Base-by-base conservation (phyloP, 2,329 filamentous ascomycete genomes). In the Chaetomium globosum region DNA sequence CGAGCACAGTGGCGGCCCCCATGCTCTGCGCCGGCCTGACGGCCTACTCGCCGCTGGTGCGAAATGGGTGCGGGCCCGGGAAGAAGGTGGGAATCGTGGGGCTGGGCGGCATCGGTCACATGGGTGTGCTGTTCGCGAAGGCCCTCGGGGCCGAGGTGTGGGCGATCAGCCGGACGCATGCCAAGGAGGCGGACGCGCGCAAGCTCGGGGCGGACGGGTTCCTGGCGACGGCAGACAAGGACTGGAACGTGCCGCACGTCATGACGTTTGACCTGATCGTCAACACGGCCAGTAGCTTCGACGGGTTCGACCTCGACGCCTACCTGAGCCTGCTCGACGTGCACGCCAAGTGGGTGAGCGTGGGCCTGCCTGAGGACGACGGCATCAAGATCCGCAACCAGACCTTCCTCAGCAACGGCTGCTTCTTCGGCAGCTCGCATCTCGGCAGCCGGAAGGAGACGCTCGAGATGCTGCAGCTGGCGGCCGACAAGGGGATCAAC, bases 1-100 rank as follows among this genome's bases (percentile, higher is more conserved):
- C 81, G 10, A 85, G 82, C 70, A 77, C 79, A 63, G 78, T 88
- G 59, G 90, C 88, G 1, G 92, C 91, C 1, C 90, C 90, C 10
- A 92, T 93, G 89, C 83, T 95, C 71, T 96, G 92, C 77, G 92
- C 91, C 49, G 92, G 92, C 68, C 82, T 96, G 70, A 96, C 92
- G 3, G 87, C 87, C 65, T 96, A 88, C 80, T 89, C 86, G 66
- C 92, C 92, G 1, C 82, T 96, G 16, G 88, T 91, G 69, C 85
- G 91, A 57, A 88, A 93, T 73, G 90, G 90, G 26, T 84, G 85
- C 66, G 90, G 90, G 0, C 89, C 89, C 0, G 91, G 92, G 68
- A 92, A 91, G 81, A 92, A 91, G 80, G 87, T 93, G 26, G 90
- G 85, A 46, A 85, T 93, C 67, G 85, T 92, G 9, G 90, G 90